Evolutionary conservation across 2,329 filamentous ascomycete species (phyloP), one percentile per base, ranked within the genome.

Genomic region (Fusarium transvaalense): DNA sequence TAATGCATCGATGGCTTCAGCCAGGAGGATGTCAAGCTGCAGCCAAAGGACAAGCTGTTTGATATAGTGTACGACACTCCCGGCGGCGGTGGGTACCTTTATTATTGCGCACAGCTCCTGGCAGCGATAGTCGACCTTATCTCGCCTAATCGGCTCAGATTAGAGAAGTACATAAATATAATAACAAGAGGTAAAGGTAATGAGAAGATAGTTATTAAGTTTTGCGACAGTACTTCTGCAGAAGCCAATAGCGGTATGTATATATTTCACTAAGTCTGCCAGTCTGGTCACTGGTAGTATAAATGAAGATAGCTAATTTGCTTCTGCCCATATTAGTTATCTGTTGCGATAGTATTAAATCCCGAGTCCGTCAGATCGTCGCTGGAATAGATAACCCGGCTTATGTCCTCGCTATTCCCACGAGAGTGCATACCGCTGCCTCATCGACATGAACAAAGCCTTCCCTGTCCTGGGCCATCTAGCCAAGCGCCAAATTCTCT

Each of bases 331-430:
- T 25, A 39, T 14, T 53, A 14, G 58, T 66, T 5, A 59, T 66
- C 46, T 58, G 58, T 4, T 59, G 58, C 37, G 63, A 66, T 10
- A 59, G 63, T 2, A 53, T 63, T 29, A 66, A 66, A 31, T 47
- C 43, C 17, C 39, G 54, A 17, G 48, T 46, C 6, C 39, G 63
- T 15, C 23, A 35, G 10, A n/a, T 56, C 17, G 17, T 66, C 3
- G 19, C 63, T 1, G 63, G 58, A n/a, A 38, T 45, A 6, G 25
- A 56, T 3, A 35, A 45, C 17, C 45, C 50, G 19, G 43, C 50
- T 4, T 25, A 17, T 43, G 43, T 8, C 59, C 63, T 6, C 19
- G 10, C 10, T 66, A 56, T 32, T 43, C 58, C 3, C 50, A 51
- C 25, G 63, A 66, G 13, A 58, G 59, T 25, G 45, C 32, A 35